A percentile compares a stretch with the other conserved stretches of the same genome.
These are phyloP conservation scores for Coprinellus micaceus DNA, from an alignment of 768 basidiomycete species.

Conservation along the genomic window DNA sequence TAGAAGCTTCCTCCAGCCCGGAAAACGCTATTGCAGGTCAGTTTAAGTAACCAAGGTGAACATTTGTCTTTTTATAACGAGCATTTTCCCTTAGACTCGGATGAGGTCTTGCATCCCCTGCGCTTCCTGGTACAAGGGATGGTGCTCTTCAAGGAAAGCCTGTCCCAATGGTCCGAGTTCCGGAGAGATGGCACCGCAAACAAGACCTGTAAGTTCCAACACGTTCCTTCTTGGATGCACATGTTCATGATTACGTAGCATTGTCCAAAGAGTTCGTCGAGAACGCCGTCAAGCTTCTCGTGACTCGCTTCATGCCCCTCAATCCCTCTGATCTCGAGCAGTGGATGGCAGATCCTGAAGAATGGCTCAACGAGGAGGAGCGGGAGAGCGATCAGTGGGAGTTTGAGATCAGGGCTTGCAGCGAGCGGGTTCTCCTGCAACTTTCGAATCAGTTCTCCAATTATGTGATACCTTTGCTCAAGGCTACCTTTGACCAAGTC, in stretches of 20 bases:
- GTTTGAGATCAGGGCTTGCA: constrained; percentile 87
- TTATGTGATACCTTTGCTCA: constrained; percentile 66
- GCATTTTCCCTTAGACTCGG: constrained; percentile 52
- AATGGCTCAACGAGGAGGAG: constrained; percentile 89
- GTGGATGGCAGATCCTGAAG: constrained; percentile 89
- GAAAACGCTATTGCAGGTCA: constrained; percentile 55
- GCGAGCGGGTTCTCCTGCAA: constrained; percentile 87
- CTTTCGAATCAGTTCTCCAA: constrained; percentile 66
- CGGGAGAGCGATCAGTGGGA: constrained; percentile 92
- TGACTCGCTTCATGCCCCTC: constrained; percentile 83
- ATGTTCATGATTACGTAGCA: constrained; percentile 32
- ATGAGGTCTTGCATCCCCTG: constrained; percentile 66
- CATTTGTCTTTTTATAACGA: no score
- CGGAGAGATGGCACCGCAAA: constrained; percentile 60
- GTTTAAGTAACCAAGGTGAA: no score
- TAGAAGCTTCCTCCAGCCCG: constrained; percentile 59
- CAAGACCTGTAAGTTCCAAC: constrained; percentile 45
- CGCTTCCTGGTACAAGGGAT: constrained; percentile 80
- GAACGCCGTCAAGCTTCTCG: constrained; percentile 68
- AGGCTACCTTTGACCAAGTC: constrained; percentile 54
- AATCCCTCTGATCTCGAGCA: constrained; percentile 75
- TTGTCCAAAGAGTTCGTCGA: constrained; percentile 69
- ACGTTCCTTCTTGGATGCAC: not conserved
- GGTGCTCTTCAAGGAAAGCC: constrained; percentile 80
- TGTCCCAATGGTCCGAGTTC: constrained; percentile 70